A percentile compares a stretch with the other conserved stretches of the same genome.
These are phyloP conservation scores for Vigna unguiculata DNA, from an alignment of 306 rosid species.

Conservation along the genomic window DNA sequence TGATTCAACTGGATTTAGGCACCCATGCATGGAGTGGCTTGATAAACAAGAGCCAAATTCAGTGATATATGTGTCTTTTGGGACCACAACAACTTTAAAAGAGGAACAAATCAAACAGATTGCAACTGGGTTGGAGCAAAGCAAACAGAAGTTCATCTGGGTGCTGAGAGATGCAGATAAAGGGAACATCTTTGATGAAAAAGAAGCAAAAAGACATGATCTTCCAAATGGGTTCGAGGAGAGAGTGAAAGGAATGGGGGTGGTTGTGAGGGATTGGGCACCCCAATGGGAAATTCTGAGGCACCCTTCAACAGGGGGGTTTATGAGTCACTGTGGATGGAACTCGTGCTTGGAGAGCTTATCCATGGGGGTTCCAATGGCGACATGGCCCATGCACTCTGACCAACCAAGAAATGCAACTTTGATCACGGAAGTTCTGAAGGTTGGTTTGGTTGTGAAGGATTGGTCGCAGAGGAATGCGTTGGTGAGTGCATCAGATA, in stretches of 20 bases:
- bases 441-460: slow-evolving; percentile 1
- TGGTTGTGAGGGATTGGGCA: not conserved
- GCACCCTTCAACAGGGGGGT: not conserved
- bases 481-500: not conserved
- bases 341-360: not conserved
- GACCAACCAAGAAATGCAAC: not conserved
- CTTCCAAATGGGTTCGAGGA: not conserved
- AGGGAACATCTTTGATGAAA: not conserved
- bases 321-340: not conserved
- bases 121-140: not conserved
- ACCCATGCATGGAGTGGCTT: not conserved
- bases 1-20: not conserved
- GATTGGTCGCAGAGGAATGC: not conserved
- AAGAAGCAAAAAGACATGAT: not conserved
- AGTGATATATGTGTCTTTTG: not conserved
- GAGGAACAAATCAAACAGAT: not conserved
- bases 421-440: not conserved
- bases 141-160: slow-evolving; percentile 6
- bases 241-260: not conserved
- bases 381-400: not conserved
- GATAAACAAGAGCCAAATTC: not conserved
- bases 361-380: not conserved
- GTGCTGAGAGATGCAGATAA: slow-evolving; percentile 6
- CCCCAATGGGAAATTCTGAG: not conserved
- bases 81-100: not conserved